Base-by-base conservation (phyloP, 176 grass and related monocot species). In the Zoysia pacifica region DNA sequence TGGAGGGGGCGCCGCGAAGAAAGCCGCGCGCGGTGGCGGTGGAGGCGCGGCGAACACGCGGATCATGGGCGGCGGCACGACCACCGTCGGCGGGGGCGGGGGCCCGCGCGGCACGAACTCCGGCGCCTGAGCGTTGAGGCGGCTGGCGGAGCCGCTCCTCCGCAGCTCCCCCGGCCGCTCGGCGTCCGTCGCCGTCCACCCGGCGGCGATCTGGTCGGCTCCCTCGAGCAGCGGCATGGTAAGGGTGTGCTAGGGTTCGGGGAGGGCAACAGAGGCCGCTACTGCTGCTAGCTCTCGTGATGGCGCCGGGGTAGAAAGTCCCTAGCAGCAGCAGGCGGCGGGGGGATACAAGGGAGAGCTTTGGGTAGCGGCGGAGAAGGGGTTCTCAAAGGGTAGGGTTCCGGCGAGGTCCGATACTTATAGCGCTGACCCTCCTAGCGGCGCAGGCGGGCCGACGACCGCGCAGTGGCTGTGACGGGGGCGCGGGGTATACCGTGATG, bases 61-160 rank as follows among this genome's bases (percentile, higher is more conserved):
- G 62, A 93, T 82, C 76, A 85, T 48, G 73, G 43, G 62, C 28
- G 76, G 86, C 46, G 54, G 67, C 62, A 67, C 76, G 9, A 51
- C 62, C 4, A 16, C 49, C 2, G 74, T 10, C 44, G 70, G 12
- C 59, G 58, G 9, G 37, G 72, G 44, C 55, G 61, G 50, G 11
- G 2, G 50, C 53, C 55, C 20, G 46, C 88, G 83, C 2, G 93
- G 93, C 73, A 97, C 90, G 83, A 97, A 97, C 86, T 97, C 90
- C 4, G 86, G 85, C 55, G 90, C 93, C 80, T 85, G 75, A 18
- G 87, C 93, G 77, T 96, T 96, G 61, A 92, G 93, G 35, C 90
- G 81, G 66, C 90, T 90, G 48, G 83, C 62, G 15, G 90, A 96
- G 56, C 76, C 79, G 65, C 77, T 79, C 51, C 83, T 89, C 46